These are phyloP conservation scores for Musa acuminata DNA, from an alignment of 176 grass and related monocot species.

Conservation along the genomic window DNA sequence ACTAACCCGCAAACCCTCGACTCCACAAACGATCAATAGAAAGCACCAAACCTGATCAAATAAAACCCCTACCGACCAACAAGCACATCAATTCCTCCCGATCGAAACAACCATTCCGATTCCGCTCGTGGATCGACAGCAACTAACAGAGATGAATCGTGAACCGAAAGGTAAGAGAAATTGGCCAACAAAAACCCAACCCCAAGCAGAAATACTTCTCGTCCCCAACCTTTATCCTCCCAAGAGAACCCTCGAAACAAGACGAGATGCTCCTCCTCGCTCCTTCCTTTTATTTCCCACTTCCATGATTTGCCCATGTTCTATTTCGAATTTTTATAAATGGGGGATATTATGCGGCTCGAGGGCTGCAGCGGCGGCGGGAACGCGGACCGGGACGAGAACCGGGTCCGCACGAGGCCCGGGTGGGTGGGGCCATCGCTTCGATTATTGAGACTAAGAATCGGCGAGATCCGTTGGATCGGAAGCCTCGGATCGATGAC, in stretches of 20 bases:
- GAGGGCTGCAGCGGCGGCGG: slow-evolving; percentile 11
- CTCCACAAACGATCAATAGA: neutral
- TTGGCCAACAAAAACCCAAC: neutral
- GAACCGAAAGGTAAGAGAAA: neutral
- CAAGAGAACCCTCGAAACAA: neutral
- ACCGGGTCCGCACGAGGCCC: slow-evolving; percentile 11
- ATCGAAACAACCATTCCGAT: neutral
- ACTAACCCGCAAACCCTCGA: neutral
- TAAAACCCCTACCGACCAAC: neutral
- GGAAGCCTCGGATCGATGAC: slow-evolving; percentile 39
- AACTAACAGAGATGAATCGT: neutral
- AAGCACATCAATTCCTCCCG: neutral
- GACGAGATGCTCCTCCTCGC: neutral
- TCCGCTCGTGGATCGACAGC: neutral
- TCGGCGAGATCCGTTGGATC: slow-evolving; percentile 24
- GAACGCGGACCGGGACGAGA: neutral
- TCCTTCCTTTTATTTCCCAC: neutral
- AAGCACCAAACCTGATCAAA: slow-evolving; percentile 4
- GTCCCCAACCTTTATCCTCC: neutral
- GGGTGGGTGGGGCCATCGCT: neutral
- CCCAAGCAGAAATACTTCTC: neutral
- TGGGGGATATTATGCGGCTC: slow-evolving; percentile 12
- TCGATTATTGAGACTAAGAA: neutral
- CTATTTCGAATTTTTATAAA: neutral
- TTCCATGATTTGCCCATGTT: too few species aligned